Evolutionary conservation across 768 basidiomycete genomes (phyloP), one percentile per base, ranked within the genome.

Genomic region (Tephrocybe rancida): DNA sequence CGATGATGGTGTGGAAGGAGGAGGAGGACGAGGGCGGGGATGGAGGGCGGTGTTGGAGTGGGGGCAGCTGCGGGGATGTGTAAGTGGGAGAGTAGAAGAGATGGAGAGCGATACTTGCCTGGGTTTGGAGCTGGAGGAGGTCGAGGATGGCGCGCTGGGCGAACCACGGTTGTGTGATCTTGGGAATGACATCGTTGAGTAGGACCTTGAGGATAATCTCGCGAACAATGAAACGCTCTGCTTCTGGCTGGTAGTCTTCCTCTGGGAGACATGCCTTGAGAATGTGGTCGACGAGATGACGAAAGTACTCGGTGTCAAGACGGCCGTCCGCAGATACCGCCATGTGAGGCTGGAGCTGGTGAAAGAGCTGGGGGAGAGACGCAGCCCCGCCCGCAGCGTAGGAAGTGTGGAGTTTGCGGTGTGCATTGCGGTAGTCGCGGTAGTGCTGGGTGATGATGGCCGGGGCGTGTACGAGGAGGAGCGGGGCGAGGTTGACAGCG

Each of bases 81-180:
- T 4, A 44, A 44, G 37, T n/a, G 21, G 41, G 48, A 42, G 37
- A 38, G 27, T 38, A 39, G 24, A 45, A 30, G 55, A 41, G 38
- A n/a, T 13, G 25, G 24, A 57, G 26, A 45, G 30, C 35, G 42
- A 62, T n/a, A n/a, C 69, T 41, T 52, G 74, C 76, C 57, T 69
- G 38, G 56, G 57, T 5, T 58, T 49, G 22, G 68, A 77, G 73
- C 6, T 84, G 88, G 10, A 96, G 70, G 3, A 87, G 67, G 61
- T 86, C 84, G 30, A 95, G 74, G 10, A 89, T 74, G 3, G 80
- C 63, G 62, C 77, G 84, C 53, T 93, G 85, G 42, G 96, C 81
- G 67, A 97, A 98, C 94, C 95, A 98, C 0, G 91, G 89, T 66
- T 97, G 88, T 5, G 84, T 81, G 46, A 96, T 67, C 59, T 82